Percentiles rank a stretch among this genome's conserved stretches.
phyloP scores from a whole-genome alignment of 768 basidiomycete genomes.

The Leccinum broughii region DNA sequence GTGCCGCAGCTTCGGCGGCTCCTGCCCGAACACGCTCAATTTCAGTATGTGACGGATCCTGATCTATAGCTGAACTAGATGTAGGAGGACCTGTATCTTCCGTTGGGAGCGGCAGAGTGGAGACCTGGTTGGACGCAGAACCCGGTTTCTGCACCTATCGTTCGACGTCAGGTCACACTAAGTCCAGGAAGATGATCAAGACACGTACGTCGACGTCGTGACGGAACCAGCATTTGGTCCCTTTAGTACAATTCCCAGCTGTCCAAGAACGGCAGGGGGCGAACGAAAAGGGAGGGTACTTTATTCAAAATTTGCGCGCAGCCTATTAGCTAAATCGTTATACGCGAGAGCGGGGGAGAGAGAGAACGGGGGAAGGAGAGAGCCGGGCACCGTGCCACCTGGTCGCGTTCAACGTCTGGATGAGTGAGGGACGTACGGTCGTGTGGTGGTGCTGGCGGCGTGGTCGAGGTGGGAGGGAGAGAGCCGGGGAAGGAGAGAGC shows the following conservation, averaged over 20 bases:
- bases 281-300: no score
- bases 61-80: not conserved
- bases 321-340: no score
- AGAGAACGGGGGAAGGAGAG: no score
- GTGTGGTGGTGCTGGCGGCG: no score
- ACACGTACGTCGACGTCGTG: conserved; percentile 35
- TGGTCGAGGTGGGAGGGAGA: no score
- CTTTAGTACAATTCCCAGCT: conserved; percentile 38
- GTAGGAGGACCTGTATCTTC: not conserved
- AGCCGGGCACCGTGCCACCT: no score
- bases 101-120: not conserved
- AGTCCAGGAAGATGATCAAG: not conserved
- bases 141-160: conserved; percentile 12
- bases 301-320: no score
- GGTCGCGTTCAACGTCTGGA: no score
- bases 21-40: conserved; percentile 5
- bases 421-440: no score
- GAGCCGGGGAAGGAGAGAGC: no score
- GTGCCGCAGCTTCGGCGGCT: conserved; percentile 17
- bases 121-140: not conserved
- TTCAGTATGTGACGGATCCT: not conserved
- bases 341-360: no score
- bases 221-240: conserved; percentile 35
- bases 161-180: not conserved
- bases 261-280: conserved; percentile 36